Conservation (phyloP, 116 monocot genomes). For the Posidonia oceanica region DNA sequence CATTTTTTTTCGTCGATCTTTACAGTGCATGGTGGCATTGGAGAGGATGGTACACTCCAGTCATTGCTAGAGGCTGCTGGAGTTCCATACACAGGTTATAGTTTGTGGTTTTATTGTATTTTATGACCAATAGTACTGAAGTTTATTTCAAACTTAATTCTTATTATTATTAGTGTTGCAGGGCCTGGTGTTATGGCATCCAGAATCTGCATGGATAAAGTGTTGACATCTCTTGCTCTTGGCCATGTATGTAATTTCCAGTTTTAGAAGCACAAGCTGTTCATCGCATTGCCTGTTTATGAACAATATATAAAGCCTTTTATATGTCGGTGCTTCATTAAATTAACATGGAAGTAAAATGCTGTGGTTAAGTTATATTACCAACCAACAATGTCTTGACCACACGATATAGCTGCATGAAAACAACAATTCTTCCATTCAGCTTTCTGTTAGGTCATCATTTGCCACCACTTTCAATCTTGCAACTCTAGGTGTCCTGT, state of each 20-base stretch:
- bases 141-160: not conserved
- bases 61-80: conserved; percentile 62
- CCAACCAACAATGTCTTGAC: too few relatives aligned
- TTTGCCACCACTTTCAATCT: too few relatives aligned
- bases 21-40: conserved; percentile 93
- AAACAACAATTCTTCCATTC: too few relatives aligned
- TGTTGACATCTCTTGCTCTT: conserved; percentile 61
- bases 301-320: not conserved
- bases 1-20: not conserved
- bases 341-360: too few relatives aligned
- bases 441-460: too few relatives aligned
- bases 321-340: too few relatives aligned
- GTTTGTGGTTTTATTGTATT: not conserved
- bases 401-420: too few relatives aligned
- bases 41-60: conserved; percentile 93
- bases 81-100: conserved; percentile 78
- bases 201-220: conserved; percentile 84
- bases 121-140: conserved; percentile 3
- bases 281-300: not conserved
- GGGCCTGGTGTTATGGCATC: conserved; percentile 76
- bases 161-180: conserved; percentile 21
- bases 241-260: conserved; percentile 39
- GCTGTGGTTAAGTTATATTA: too few relatives aligned
- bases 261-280: not conserved
- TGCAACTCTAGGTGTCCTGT: too few relatives aligned